Conservation (phyloP, 345 rosid genomes). For the Eucalyptus cloeziana region DNA sequence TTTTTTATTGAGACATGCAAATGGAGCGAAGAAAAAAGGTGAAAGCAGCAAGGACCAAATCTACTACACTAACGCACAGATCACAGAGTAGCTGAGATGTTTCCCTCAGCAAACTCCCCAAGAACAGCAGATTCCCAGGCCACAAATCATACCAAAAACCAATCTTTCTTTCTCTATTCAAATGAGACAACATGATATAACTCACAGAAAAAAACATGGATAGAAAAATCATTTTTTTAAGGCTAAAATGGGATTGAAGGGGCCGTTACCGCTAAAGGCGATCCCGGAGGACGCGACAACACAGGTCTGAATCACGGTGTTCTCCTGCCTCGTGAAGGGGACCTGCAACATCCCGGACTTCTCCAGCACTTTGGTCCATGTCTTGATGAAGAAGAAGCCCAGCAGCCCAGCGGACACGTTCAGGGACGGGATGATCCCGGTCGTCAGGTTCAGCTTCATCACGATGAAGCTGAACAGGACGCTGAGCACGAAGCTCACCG, state of each 20-base stretch:
- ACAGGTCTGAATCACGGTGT: neutral
- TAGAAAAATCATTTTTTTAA: neutral
- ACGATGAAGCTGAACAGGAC: neutral
- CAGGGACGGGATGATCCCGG: neutral
- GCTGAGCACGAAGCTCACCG: neutral
- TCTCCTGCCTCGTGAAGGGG: neutral
- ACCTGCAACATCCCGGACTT: neutral
- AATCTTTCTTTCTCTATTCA: neutral
- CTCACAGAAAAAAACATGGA: neutral
- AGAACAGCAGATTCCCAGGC: neutral
- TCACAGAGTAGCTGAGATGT: neutral
- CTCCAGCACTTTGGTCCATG: neutral
- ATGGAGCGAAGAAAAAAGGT: neutral
- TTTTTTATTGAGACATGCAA: neutral
- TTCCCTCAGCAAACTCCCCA: neutral
- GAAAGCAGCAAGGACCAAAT: neutral
- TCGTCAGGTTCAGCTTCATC: neutral
- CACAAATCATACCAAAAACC: neutral
- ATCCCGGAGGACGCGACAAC: neutral
- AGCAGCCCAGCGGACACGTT: neutral
- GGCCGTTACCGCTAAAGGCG: neutral
- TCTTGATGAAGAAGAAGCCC: neutral
- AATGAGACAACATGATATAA: neutral
- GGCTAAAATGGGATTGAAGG: neutral
- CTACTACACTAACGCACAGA: neutral